Conservation (phyloP, 176 grass and related monocot species). For the Oryza rufipogon region DNA sequence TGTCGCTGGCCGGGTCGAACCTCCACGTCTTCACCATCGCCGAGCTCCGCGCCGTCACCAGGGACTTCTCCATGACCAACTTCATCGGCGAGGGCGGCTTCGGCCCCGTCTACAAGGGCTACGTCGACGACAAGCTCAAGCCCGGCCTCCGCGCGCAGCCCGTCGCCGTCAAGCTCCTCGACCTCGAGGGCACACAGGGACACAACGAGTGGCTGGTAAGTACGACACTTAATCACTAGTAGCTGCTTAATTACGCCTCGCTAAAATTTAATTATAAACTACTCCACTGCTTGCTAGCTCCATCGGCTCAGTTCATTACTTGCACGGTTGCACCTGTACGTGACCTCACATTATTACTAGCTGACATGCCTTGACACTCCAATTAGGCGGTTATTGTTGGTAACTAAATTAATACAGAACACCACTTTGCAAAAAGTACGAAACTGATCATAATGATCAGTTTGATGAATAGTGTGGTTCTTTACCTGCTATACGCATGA, state of each 20-base stretch:
- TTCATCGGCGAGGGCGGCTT: slow-evolving; percentile 87
- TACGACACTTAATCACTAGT: not conserved
- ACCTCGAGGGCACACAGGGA: slow-evolving; percentile 76
- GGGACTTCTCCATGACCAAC: slow-evolving; percentile 80
- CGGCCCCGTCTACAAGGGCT: slow-evolving; percentile 90
- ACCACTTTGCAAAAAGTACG: not conserved
- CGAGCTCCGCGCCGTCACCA: slow-evolving; percentile 67
- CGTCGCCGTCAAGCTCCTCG: slow-evolving; percentile 86
- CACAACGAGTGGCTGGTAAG: slow-evolving; percentile 91
- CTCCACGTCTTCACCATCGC: slow-evolving; percentile 72
- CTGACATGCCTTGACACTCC: not conserved
- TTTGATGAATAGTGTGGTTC: not conserved
- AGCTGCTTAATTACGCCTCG: not conserved
- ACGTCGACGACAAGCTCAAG: slow-evolving; percentile 80
- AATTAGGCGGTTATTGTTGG: not conserved
- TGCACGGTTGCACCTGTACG: not conserved
- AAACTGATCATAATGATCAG: not conserved
- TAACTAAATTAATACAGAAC: not conserved
- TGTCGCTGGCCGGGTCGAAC: slow-evolving; percentile 83
- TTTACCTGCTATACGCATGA: not conserved
- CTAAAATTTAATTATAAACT: not conserved
- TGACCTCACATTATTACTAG: not conserved
- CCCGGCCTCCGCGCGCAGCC: slow-evolving; percentile 61
- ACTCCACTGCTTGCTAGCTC: not conserved
- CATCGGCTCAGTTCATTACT: not conserved